Conservation (phyloP, 2,329 filamentous ascomycete species). For the Chaetoscypha palmicola region DNA sequence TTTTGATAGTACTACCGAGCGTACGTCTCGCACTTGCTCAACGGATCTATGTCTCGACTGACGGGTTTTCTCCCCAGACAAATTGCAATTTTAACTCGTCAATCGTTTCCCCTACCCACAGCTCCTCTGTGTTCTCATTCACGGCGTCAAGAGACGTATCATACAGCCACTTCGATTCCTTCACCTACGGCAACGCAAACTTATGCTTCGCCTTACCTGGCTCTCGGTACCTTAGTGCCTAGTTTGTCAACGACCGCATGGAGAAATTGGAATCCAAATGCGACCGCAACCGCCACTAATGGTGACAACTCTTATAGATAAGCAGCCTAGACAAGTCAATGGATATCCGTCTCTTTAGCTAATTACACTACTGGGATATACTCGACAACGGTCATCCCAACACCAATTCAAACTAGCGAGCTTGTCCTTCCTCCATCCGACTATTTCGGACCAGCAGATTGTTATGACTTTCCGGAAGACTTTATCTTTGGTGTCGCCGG, state of each 20-base stretch:
- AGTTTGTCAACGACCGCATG: conserved; percentile 1
- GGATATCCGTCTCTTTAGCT: not conserved
- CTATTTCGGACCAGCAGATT: not conserved
- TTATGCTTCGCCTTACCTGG: conserved; percentile 1
- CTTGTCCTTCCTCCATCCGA: conserved; percentile 5
- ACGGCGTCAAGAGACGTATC: too few species aligned
- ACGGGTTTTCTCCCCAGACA: too few species aligned
- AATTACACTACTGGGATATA: conserved; percentile 3
- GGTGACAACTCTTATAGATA: not conserved
- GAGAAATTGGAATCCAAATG: not conserved
- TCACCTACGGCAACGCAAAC: not conserved
- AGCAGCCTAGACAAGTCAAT: conserved; percentile 4
- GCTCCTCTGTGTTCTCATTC: too few species aligned
- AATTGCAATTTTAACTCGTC: too few species aligned
- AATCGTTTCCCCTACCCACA: too few species aligned
- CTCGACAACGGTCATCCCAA: conserved; percentile 7
- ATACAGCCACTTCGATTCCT: conserved; percentile 5
- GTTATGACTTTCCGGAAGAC: conserved; percentile 33
- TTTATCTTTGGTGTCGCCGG: conserved; percentile 43
- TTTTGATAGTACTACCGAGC: too few species aligned
- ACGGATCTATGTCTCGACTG: too few species aligned
- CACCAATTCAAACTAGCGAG: conserved; percentile 2
- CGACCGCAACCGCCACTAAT: not conserved
- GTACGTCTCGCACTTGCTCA: too few species aligned
- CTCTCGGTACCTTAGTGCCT: conserved; percentile 2